These are phyloP conservation scores for Pestalotiopsis sp. DNA, from an alignment of 2,329 filamentous ascomycete genomes.

Conservation along the genomic window DNA sequence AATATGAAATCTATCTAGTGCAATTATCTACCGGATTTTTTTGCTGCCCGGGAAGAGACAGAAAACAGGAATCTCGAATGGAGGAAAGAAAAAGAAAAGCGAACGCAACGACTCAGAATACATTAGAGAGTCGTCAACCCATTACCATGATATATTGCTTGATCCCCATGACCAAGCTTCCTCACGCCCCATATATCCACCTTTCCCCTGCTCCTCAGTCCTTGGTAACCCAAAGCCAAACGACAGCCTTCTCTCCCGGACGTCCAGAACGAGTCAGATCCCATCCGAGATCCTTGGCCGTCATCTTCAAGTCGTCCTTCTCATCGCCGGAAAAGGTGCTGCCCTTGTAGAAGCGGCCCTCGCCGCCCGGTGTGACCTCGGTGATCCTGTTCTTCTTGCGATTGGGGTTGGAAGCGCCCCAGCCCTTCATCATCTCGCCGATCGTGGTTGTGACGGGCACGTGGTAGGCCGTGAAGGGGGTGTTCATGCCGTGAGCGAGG, in stretches of 20 bases:
- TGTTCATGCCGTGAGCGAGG: conserved; percentile 40
- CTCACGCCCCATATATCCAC: background rate
- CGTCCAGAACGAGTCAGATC: conserved; percentile 51
- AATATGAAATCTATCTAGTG: too few species aligned
- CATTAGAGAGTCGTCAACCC: too few species aligned
- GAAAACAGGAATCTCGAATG: too few species aligned
- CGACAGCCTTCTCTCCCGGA: conserved; percentile 51
- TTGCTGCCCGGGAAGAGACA: too few species aligned
- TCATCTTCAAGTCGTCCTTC: conserved; percentile 48
- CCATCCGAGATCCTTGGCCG: conserved; percentile 62
- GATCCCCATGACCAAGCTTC: background rate
- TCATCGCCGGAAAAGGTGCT: conserved; percentile 53
- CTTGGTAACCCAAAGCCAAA: conserved; percentile 64
- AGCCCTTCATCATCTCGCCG: conserved; percentile 58
- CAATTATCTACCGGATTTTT: too few species aligned
- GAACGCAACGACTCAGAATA: too few species aligned
- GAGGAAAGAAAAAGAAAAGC: too few species aligned
- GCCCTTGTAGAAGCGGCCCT: conserved; percentile 63
- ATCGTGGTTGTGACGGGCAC: conserved; percentile 57
- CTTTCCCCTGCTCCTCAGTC: conserved; percentile 34
- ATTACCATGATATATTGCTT: background rate
- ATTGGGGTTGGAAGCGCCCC: conserved; percentile 56
- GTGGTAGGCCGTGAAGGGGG: conserved; percentile 52
- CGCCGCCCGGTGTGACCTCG: conserved; percentile 57
- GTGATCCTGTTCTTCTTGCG: conserved; percentile 58